phyloP scores from a whole-genome alignment of 1,284 basidiomycete genomes.

The Inonotus obliquus region DNA sequence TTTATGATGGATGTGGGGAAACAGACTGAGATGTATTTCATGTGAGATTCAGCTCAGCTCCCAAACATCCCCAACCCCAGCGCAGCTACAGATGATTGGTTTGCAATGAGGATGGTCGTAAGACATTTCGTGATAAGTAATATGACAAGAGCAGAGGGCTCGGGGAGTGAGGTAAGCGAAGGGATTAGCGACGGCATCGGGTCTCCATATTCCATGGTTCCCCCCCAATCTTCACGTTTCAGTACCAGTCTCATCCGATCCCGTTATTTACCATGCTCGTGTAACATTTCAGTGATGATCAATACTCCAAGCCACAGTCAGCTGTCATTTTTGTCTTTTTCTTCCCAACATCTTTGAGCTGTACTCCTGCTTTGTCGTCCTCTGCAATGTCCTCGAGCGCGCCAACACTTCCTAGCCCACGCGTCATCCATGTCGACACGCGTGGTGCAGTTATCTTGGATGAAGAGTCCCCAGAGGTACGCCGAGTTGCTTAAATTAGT shows the following conservation, averaged over 20 bases:
- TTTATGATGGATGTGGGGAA: neutral
- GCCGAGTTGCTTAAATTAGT: constrained; percentile 26
- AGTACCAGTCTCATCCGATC: neutral
- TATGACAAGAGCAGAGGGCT: neutral
- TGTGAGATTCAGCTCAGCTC: neutral
- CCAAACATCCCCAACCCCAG: no score
- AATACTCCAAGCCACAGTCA: neutral
- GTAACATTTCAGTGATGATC: constrained; percentile 3
- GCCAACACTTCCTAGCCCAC: constrained; percentile 56
- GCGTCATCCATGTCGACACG: constrained; percentile 81
- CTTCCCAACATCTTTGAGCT: neutral
- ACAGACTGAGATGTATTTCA: neutral
- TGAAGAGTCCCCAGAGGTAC: constrained; percentile 89
- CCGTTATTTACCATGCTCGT: constrained; percentile 11
- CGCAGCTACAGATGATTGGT: no score
- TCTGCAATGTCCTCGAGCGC: constrained; percentile 28
- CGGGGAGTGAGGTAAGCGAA: constrained; percentile 8
- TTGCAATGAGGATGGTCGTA: no score
- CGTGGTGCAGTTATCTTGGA: constrained; percentile 85
- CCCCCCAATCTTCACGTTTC: neutral
- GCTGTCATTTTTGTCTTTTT: neutral
- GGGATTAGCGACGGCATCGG: constrained; percentile 6
- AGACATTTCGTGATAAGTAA: constrained; percentile 2
- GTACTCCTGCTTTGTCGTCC: neutral
- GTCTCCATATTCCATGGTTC: neutral